phyloP scores from a whole-genome alignment of 495 filamentous ascomycete genomes.

The Staphylotrichum longicolle region DNA sequence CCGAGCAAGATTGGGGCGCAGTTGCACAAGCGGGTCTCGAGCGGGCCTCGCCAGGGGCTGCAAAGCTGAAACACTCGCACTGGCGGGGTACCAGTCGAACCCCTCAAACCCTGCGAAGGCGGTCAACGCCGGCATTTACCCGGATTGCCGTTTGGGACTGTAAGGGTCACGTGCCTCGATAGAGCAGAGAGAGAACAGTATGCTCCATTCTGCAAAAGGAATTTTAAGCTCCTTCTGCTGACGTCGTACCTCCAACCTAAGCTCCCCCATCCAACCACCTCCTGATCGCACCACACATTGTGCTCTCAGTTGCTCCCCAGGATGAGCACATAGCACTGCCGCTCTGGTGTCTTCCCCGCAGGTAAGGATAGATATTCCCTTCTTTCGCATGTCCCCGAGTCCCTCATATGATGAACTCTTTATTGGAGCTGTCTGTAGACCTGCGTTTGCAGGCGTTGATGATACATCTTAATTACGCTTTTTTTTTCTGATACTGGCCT shows the following conservation, averaged over 20 bases:
- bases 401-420: constrained; percentile 46
- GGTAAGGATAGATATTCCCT: constrained; percentile 8
- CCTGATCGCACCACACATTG: not conserved
- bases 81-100: too few relatives aligned
- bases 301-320: constrained; percentile 1
- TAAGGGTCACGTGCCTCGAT: too few relatives aligned
- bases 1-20: too few relatives aligned
- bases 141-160: too few relatives aligned
- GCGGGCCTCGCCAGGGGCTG: too few relatives aligned
- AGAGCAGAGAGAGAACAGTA: too few relatives aligned
- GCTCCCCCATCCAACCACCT: not conserved
- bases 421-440: constrained; percentile 99
- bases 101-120: too few relatives aligned
- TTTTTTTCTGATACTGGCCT: constrained; percentile 46
- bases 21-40: too few relatives aligned
- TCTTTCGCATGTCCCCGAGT: not conserved
- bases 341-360: constrained; percentile 14
- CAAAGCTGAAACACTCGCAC: too few relatives aligned
- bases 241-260: not conserved
- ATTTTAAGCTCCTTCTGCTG: not conserved
- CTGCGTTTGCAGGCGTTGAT: constrained; percentile 46
- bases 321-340: constrained; percentile 15
- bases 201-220: not conserved
- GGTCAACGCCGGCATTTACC: too few relatives aligned
- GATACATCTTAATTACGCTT: constrained; percentile 54